Percentiles rank a stretch among this genome's conserved stretches.
These are phyloP conservation scores for Saccharomycopsis amapae DNA, from an alignment of 805 yeast genomes.

Conservation along the genomic window DNA sequence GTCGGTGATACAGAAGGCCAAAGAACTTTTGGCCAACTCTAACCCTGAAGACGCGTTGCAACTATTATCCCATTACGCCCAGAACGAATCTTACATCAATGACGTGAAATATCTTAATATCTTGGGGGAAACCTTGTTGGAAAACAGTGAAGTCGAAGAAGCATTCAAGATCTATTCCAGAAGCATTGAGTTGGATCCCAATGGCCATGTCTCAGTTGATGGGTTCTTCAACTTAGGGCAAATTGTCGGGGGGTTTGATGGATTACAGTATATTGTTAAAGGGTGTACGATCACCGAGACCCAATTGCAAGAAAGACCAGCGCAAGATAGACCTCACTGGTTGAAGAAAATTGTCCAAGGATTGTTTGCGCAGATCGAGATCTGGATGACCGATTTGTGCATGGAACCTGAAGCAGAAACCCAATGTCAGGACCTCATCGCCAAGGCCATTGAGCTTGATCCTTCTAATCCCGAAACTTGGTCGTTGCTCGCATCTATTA, in stretches of 20 bases:
- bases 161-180: slow-evolving; percentile 58
- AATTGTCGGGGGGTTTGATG: slow-evolving; percentile 75
- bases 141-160: slow-evolving; percentile 67
- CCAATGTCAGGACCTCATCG: slow-evolving; percentile 66
- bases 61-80: slow-evolving; percentile 33
- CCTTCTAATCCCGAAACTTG: slow-evolving; percentile 67
- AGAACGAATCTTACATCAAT: slow-evolving; percentile 30
- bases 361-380: slow-evolving; percentile 78
- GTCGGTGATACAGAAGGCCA: slow-evolving; percentile 31
- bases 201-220: slow-evolving; percentile 61
- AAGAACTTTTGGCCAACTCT: slow-evolving; percentile 38
- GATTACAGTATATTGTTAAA: slow-evolving; percentile 47
- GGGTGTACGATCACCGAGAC: slow-evolving; percentile 33
- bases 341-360: slow-evolving; percentile 66
- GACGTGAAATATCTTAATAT: slow-evolving; percentile 44
- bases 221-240: slow-evolving; percentile 90
- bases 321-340: slow-evolving; percentile 35
- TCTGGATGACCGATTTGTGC: slow-evolving; percentile 97
- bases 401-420: slow-evolving; percentile 87
- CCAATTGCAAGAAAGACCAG: slow-evolving; percentile 20
- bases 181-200: slow-evolving; percentile 64
- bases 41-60: slow-evolving; percentile 51
- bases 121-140: slow-evolving; percentile 74
- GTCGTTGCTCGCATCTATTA: slow-evolving; percentile 75
- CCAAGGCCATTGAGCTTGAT: slow-evolving; percentile 44